These are phyloP conservation scores for Peribolospora kevripleyi DNA, from an alignment of 768 basidiomycete species.

Conservation along the genomic window DNA sequence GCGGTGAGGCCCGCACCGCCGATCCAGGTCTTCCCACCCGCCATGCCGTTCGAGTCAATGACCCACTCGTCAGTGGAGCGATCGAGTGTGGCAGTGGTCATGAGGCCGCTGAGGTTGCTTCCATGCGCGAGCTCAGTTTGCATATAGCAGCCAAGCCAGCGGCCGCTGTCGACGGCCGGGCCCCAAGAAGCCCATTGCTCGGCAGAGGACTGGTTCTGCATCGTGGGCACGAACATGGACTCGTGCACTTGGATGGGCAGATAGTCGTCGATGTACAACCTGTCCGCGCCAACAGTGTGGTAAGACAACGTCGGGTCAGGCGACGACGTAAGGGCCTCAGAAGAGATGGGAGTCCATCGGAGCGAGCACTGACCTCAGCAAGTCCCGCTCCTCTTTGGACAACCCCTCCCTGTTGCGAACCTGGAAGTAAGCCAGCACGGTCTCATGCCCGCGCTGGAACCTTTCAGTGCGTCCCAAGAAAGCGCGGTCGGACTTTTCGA, in stretches of 20 bases:
- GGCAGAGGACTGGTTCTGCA: slow-evolving; percentile 12
- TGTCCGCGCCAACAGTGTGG: no score
- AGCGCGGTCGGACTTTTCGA: no score
- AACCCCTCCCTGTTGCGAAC: no score
- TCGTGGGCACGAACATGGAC: slow-evolving; percentile 14
- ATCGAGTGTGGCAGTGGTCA: slow-evolving; percentile 17
- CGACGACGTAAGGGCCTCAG: no score
- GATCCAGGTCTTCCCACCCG: slow-evolving; percentile 16
- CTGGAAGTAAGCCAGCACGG: no score
- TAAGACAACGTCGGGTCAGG: no score
- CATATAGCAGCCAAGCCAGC: slow-evolving; percentile 15
- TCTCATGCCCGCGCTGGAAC: no score
- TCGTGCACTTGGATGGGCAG: slow-evolving; percentile 5
- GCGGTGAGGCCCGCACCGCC: slow-evolving; percentile 14
- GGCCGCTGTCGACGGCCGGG: slow-evolving; percentile 12
- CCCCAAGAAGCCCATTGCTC: slow-evolving; percentile 16
- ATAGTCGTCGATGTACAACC: no score
- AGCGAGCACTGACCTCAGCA: no score
- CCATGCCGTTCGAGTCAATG: slow-evolving; percentile 15
- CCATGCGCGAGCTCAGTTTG: slow-evolving; percentile 18
- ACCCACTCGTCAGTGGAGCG: slow-evolving; percentile 13
- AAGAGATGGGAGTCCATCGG: no score
- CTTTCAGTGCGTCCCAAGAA: no score
- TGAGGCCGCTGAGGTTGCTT: slow-evolving; percentile 15
- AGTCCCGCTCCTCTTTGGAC: no score